Evolutionary conservation across 1,284 basidiomycete genomes (phyloP).

Genomic region (Puccinia sorghi): DNA sequence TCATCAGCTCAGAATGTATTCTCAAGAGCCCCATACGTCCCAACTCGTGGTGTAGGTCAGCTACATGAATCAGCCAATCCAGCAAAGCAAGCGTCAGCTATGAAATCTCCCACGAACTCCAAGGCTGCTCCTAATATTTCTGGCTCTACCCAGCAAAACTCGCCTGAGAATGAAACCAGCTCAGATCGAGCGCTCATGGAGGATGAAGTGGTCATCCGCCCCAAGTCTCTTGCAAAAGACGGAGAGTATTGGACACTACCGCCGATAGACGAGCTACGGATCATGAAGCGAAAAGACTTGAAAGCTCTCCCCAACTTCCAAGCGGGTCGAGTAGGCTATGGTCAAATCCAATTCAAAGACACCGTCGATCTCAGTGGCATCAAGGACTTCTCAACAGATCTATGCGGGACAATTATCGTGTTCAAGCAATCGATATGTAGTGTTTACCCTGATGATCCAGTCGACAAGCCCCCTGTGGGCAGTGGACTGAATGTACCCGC

Average conservation of each 20-base stretch:
- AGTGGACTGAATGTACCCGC: slow-evolving; percentile 87
- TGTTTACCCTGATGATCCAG: slow-evolving; percentile 86
- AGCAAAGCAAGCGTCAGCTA: background rate
- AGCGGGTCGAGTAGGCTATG: slow-evolving; percentile 86
- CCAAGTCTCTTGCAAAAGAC: slow-evolving; percentile 61
- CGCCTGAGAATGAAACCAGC: background rate
- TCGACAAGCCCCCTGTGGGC: slow-evolving; percentile 75
- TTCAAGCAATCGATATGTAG: slow-evolving; percentile 89
- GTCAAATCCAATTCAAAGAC: slow-evolving; percentile 84
- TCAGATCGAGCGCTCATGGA: slow-evolving; percentile 18
- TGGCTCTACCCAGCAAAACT: background rate
- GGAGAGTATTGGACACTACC: slow-evolving; percentile 90
- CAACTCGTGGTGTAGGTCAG: slow-evolving; percentile 3
- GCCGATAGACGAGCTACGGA: slow-evolving; percentile 69
- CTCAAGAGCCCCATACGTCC: slow-evolving; percentile 23
- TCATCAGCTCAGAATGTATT: slow-evolving; percentile 30
- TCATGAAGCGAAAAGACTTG: slow-evolving; percentile 71
- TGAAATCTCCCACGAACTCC: slow-evolving; percentile 15
- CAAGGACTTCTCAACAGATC: slow-evolving; percentile 69
- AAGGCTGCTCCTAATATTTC: slow-evolving; percentile 3
- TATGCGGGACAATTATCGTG: slow-evolving; percentile 82
- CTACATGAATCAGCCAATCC: background rate
- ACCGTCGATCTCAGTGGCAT: slow-evolving; percentile 89
- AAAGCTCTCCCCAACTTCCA: slow-evolving; percentile 70
- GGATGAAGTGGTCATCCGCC: slow-evolving; percentile 42